Conservation (phyloP, 106 monocot species). For the Ottelia alismoides region DNA sequence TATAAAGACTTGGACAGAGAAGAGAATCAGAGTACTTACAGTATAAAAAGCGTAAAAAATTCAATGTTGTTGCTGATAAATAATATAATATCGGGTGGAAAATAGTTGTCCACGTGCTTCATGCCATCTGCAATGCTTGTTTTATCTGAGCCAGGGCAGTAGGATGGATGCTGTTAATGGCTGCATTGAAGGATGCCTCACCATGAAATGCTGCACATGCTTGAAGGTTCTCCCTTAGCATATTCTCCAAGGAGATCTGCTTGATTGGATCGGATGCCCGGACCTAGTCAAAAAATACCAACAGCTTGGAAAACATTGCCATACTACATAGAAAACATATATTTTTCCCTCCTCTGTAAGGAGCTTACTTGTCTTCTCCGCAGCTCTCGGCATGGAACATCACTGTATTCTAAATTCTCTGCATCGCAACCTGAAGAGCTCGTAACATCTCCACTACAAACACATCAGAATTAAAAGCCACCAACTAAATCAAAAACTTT, state of each 20-base stretch:
- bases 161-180: constrained; percentile 86
- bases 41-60: background rate
- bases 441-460: constrained; percentile 35
- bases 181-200: constrained; percentile 68
- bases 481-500: background rate
- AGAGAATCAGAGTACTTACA: background rate
- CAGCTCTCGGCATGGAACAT: constrained; percentile 65
- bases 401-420: constrained; percentile 37
- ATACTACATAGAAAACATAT: background rate
- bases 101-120: background rate
- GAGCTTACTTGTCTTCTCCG: constrained; percentile 55
- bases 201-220: constrained; percentile 75
- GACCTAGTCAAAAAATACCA: constrained; percentile 28
- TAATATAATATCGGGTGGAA: background rate
- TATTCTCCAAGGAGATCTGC: constrained; percentile 62
- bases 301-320: background rate
- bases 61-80: background rate
- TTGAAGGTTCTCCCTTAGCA: constrained; percentile 83
- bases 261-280: constrained; percentile 92
- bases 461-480: constrained; percentile 2
- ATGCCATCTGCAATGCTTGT: constrained; percentile 70
- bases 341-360: too few species aligned
- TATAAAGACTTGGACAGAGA: background rate
- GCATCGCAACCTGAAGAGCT: constrained; percentile 31
- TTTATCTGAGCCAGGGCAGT: constrained; percentile 87